A percentile compares a stretch with the other conserved stretches of the same genome.
These are phyloP conservation scores for Suillus subalutaceus DNA, from an alignment of 768 basidiomycete species.

Conservation along the genomic window DNA sequence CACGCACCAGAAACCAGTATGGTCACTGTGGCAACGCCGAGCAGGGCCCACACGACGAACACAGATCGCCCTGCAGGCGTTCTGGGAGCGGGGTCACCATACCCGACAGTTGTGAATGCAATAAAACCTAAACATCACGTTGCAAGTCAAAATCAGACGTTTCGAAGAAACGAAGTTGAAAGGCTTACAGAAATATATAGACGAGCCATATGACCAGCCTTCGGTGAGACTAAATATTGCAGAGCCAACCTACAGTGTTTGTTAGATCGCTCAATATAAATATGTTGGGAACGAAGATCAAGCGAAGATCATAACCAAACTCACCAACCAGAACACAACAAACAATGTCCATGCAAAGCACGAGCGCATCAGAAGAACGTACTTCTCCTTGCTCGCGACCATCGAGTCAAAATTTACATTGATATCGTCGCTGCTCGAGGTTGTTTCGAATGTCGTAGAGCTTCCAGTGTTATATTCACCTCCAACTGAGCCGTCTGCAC, in stretches of 20 bases:
- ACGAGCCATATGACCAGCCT: slow-evolving; percentile 61
- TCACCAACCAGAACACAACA: slow-evolving; percentile 77
- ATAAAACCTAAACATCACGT: slow-evolving; percentile 54
- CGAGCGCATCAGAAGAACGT: slow-evolving; percentile 61
- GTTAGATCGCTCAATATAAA: neutral
- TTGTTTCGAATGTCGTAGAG: slow-evolving; percentile 18
- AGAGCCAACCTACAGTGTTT: slow-evolving; percentile 55
- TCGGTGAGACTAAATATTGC: slow-evolving; percentile 72
- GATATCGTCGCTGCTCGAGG: slow-evolving; percentile 12
- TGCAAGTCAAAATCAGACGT: neutral
- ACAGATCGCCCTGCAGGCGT: slow-evolving; percentile 74
- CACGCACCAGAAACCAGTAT: slow-evolving; percentile 67
- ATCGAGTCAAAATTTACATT: slow-evolving; percentile 22
- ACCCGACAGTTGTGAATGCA: slow-evolving; percentile 76
- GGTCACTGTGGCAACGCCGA: slow-evolving; percentile 78
- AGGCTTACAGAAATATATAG: slow-evolving; percentile 73
- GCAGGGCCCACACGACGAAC: slow-evolving; percentile 77
- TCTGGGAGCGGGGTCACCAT: slow-evolving; percentile 62
- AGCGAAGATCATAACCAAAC: slow-evolving; percentile 19
- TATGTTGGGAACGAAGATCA: neutral
- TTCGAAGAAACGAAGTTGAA: neutral
- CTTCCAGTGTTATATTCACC: neutral
- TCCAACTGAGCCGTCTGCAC: neutral
- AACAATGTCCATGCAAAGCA: slow-evolving; percentile 61
- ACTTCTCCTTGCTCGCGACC: slow-evolving; percentile 45